A percentile compares a stretch with the other conserved stretches of the same genome.
Evolutionary conservation across 2,329 filamentous ascomycete species (phyloP).

Genomic region (Venturia carpophila): DNA sequence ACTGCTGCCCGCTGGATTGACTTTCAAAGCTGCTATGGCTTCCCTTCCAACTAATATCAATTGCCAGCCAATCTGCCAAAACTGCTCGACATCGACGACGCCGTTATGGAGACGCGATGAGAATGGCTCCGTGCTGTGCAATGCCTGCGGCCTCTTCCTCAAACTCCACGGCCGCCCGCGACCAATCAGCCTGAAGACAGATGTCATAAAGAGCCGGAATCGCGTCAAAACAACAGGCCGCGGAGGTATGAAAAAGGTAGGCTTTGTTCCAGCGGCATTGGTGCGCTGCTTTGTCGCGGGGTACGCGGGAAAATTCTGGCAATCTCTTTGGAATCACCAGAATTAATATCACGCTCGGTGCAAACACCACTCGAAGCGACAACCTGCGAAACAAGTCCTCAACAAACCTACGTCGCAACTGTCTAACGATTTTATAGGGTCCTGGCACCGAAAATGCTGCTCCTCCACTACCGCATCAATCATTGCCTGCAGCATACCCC

Average conservation of each 20-base stretch:
- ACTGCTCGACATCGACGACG: conserved; percentile 91
- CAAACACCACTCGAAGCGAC: not conserved
- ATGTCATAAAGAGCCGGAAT: conserved; percentile 99
- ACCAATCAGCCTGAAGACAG: conserved; percentile 94
- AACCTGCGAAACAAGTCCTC: not conserved
- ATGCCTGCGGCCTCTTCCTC: conserved; percentile 93
- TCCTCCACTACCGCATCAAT: not conserved
- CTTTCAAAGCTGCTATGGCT: conserved; percentile 30
- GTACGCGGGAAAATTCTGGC: not conserved
- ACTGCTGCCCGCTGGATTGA: conserved; percentile 19
- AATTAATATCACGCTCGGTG: not conserved
- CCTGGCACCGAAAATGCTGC: conserved; percentile 3
- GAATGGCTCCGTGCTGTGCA: conserved; percentile 90
- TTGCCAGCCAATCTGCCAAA: conserved; percentile 85
- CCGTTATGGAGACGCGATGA: conserved; percentile 97
- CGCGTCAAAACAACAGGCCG: conserved; percentile 59
- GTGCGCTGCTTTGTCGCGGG: not conserved
- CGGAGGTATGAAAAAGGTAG: conserved; percentile 40
- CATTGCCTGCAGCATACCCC: conserved; percentile 31
- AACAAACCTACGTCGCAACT: not conserved
- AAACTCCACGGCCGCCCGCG: conserved; percentile 91
- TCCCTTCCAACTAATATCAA: conserved; percentile 40
- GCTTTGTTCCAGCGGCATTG: not conserved
- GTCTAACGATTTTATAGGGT: conserved; percentile 9
- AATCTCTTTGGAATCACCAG: not conserved